Evolutionary conservation across 176 grass and related monocot genomes (phyloP), one percentile per base, ranked within the genome.

Genomic region (Coix lacrymajobi): DNA sequence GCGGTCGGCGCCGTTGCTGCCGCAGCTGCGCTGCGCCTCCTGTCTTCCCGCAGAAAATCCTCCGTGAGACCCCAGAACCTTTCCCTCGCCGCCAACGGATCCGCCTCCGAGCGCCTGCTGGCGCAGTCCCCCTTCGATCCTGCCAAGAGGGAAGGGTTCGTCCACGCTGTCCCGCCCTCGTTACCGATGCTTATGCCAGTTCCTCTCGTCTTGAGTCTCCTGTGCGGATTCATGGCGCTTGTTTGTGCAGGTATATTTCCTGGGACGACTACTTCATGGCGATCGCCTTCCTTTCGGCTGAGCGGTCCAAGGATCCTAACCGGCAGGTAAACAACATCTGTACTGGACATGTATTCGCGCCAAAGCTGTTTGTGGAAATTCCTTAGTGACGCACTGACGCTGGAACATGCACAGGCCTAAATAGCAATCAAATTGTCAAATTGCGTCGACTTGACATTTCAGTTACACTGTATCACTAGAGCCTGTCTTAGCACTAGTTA

Each of bases 181-280:
- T 76, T 65, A 3, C 16, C 61, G 16, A 15, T 63, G 13, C 48
- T 17, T 91, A 68, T 36, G 19, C 71, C 33, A 72, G 68, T 82
- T 61, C 43, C 28, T 19, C 58, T 65, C 26, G 29, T 80, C n/a
- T 19, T 78, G 51, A 77, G n/a, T 68, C 25, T 81, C 34, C 22
- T 17, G 9, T 29, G 54, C 12, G 22, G 58, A 56, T 84, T 56
- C 29, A 2, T 82, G 32, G 76, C 24, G 28, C 32, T 74, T 83
- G 43, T 64, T 54, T 77, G 70, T 81, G 82, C 82, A 98, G 96
- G 77, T 98, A 95, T 66, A 85, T 98, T 49, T 91, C 89, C 2
- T 98, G 96, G 96, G 96, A 98, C 66, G 96, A 98, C 54, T 98
- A 98, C 86, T 98, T 98, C 85, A 98, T 98, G 96, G 90, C 96